A percentile compares a stretch with the other conserved stretches of the same genome.
phyloP scores from a whole-genome alignment of 139 green algal genomes.

The Yamagishiella unicocca region DNA sequence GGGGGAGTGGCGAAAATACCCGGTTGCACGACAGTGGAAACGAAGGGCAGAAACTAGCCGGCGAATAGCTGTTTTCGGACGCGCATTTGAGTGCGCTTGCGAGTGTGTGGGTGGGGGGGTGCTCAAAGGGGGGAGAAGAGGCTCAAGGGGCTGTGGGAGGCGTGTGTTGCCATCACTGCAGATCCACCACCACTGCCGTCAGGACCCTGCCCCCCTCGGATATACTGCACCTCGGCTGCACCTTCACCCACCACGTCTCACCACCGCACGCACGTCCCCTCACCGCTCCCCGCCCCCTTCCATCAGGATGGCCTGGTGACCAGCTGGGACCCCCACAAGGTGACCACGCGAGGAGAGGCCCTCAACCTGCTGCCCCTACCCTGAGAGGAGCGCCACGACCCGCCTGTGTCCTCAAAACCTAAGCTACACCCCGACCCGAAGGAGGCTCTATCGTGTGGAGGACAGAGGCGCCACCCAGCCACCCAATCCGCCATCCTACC shows the following conservation, averaged over 20 bases:
- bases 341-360: background rate
- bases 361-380: background rate
- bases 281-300: background rate
- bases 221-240: background rate
- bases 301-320: background rate
- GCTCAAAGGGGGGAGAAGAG: background rate
- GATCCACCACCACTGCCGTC: background rate
- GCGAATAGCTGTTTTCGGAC: background rate
- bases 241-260: background rate
- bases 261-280: background rate
- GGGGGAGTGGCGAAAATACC: no score
- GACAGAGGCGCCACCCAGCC: no score
- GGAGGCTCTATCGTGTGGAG: no score
- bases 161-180: background rate
- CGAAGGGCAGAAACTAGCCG: no score
- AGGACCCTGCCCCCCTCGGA: background rate
- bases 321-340: background rate
- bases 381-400: no score
- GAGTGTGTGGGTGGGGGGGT: no score
- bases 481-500: no score
- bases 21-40: no score
- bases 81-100: background rate
- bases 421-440: no score
- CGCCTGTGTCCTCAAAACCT: no score
- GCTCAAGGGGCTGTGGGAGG: background rate